Percentiles rank a stretch among this genome's conserved stretches.
phyloP scores from a whole-genome alignment of 2,329 filamentous ascomycete species.

The Fusarium aywerte region DNA sequence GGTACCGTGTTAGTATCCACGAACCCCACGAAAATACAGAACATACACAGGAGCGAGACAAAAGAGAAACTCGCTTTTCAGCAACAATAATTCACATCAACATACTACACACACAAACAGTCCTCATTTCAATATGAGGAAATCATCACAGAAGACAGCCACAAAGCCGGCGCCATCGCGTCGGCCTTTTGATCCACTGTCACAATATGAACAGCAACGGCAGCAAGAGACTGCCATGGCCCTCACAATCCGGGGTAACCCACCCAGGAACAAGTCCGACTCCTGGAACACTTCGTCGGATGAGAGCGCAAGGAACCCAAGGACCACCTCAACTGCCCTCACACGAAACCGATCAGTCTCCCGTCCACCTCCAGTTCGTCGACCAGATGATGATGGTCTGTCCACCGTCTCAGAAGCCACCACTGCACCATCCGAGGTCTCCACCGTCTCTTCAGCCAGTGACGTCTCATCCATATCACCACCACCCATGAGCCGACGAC shows the following conservation, averaged over 20 bases:
- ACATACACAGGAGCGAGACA: conserved; percentile 22
- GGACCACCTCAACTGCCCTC: conserved; percentile 20
- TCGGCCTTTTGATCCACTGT: conserved; percentile 34
- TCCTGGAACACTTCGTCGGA: conserved; percentile 35
- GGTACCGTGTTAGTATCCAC: neutral
- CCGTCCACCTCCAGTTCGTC: conserved; percentile 29
- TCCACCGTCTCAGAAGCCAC: conserved; percentile 45
- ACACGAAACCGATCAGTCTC: conserved; percentile 38
- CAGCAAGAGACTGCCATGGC: conserved; percentile 41
- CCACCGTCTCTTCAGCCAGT: conserved; percentile 12
- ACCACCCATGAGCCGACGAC: conserved; percentile 15
- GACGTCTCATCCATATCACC: conserved; percentile 13
- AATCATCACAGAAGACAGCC: conserved; percentile 36
- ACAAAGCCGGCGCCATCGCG: conserved; percentile 19
- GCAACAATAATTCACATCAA: conserved; percentile 15
- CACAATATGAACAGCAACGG: conserved; percentile 38
- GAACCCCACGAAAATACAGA: conserved; percentile 3
- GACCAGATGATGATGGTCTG: conserved; percentile 36
- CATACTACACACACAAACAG: conserved; percentile 10
- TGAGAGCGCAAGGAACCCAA: conserved; percentile 27
- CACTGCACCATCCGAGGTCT: conserved; percentile 22
- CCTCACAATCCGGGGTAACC: conserved; percentile 44
- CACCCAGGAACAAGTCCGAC: conserved; percentile 37
- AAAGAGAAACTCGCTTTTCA: conserved; percentile 10
- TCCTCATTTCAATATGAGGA: conserved; percentile 28